A percentile compares a stretch with the other conserved stretches of the same genome.
Conservation (phyloP, 2,329 filamentous ascomycete genomes). For the Fusarium sacchari region DNA sequence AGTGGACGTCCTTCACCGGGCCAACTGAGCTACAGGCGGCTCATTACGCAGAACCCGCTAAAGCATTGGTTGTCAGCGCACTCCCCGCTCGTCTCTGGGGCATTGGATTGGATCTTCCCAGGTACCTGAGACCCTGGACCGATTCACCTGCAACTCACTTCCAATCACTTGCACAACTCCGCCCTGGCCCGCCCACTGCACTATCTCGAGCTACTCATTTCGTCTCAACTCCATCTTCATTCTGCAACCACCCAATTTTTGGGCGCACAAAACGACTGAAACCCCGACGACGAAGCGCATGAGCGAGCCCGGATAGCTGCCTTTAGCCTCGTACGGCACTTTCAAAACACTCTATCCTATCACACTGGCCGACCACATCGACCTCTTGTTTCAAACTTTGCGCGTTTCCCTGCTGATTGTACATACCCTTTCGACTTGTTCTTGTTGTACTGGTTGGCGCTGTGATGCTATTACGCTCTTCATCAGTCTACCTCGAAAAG, state of each 20-base stretch:
- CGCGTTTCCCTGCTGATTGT: slow-evolving; percentile 10
- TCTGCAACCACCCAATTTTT: slow-evolving; percentile 42
- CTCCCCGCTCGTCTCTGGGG: slow-evolving; percentile 27
- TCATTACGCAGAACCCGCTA: slow-evolving; percentile 28
- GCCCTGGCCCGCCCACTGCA: slow-evolving; percentile 29
- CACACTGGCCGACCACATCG: neutral
- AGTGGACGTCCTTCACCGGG: slow-evolving; percentile 21
- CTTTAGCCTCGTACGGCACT: slow-evolving; percentile 31
- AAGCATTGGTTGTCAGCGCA: slow-evolving; percentile 31
- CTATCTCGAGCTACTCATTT: slow-evolving; percentile 45
- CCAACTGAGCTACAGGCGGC: slow-evolving; percentile 17
- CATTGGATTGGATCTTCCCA: slow-evolving; percentile 17
- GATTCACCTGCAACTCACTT: slow-evolving; percentile 24
- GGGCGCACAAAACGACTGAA: slow-evolving; percentile 40
- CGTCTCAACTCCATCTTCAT: slow-evolving; percentile 44
- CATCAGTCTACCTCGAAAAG: neutral
- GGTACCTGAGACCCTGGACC: slow-evolving; percentile 35
- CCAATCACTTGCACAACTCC: slow-evolving; percentile 31
- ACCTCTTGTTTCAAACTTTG: slow-evolving; percentile 5
- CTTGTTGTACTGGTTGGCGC: slow-evolving; percentile 5
- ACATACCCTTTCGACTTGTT: slow-evolving; percentile 20
- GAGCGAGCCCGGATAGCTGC: slow-evolving; percentile 25
- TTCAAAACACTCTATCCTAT: slow-evolving; percentile 8
- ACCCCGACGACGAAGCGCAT: slow-evolving; percentile 38
- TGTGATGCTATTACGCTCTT: slow-evolving; percentile 28